Base-by-base conservation (phyloP, 805 yeast species). In the Candida patagonica region DNA sequence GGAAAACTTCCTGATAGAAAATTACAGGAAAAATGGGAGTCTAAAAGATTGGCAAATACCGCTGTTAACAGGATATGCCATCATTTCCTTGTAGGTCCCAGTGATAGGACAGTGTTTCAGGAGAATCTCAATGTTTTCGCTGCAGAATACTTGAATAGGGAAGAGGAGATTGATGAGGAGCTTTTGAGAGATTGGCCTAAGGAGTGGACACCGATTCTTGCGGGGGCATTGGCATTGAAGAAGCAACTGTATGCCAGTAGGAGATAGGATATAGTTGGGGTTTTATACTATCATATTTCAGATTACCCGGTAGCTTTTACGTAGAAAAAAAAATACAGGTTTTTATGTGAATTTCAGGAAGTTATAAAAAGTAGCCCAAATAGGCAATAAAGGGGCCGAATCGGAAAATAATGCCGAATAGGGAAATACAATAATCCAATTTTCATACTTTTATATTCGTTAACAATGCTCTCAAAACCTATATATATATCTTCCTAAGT, bases 21-120 rank as follows among this genome's bases (percentile, higher is more conserved):
- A 13, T 32, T 21, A 12, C 40, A 36, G 25, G 22, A 36, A 26
- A 37, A 40, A 26, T 40, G 43, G 43, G 43, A 35, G 19, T 4
- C 19, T 8, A n/a, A 35, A 15, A 21, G 39, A 8, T 6, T 40
- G 8, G 20, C 8, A 20, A 10, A 22, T 4, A 17, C 31, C 6
- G 31, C 15, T 10, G 4, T 21, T 9, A 37, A 37, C 12, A 15
- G 23, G 36, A 15, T 17, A 19, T 17, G 12, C 15, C 30, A 30
- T 15, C 41, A 37, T 27, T 30, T 37, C 13, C 35, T 32, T 9
- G 4, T 32, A 19, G 17, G 25, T 4, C 24, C 25, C 24, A 25
- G 26, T 10, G 35, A 32, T 12, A 5, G 35, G 20, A 25, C 26
- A 8, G 13, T 19, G 4, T 22, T 20, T 17, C 35, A 20, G 21